These are phyloP conservation scores for Plasmodium sp. DNA, from an alignment of 169 alveolate genomes.

Conservation along the genomic window DNA sequence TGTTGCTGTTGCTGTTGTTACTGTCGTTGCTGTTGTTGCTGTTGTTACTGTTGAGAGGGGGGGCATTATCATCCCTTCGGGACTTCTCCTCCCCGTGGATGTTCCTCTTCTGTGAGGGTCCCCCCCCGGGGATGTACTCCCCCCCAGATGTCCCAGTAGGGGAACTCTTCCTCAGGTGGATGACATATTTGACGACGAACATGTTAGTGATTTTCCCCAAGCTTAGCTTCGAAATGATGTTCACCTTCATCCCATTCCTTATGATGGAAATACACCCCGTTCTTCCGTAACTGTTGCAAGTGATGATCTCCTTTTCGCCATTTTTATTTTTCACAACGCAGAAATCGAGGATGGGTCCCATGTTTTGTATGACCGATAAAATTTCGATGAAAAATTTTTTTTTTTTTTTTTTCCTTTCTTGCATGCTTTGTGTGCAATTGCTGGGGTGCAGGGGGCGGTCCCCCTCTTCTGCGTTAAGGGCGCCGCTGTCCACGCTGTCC, in stretches of 20 bases:
- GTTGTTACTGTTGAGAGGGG: too few relatives aligned
- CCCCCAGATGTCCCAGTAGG: not conserved
- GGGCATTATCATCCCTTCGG: not conserved
- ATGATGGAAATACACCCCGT: constrained; percentile 73
- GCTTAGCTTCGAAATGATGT: constrained; percentile 27
- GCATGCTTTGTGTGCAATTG: not conserved
- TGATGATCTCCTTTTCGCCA: constrained; percentile 46
- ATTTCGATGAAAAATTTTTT: constrained; percentile 64
- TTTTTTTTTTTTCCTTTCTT: not conserved
- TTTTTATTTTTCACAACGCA: constrained; percentile 43
- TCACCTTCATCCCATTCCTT: constrained; percentile 42
- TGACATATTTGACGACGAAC: constrained; percentile 59
- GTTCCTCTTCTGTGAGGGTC: not conserved
- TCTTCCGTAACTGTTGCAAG: constrained; percentile 72
- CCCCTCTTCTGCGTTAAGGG: not conserved
- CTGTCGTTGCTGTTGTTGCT: too few relatives aligned
- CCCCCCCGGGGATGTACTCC: not conserved
- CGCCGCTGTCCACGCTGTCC: not conserved
- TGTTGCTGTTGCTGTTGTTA: too few relatives aligned
- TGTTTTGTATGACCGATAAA: constrained; percentile 49
- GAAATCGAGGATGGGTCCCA: constrained; percentile 73
- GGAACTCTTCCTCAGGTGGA: constrained; percentile 16
- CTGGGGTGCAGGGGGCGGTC: not conserved
- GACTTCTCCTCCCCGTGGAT: not conserved
- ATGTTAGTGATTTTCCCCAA: constrained; percentile 24